phyloP scores from a whole-genome alignment of 108 stramenopile genomes.

The Ochromonas danica region DNA sequence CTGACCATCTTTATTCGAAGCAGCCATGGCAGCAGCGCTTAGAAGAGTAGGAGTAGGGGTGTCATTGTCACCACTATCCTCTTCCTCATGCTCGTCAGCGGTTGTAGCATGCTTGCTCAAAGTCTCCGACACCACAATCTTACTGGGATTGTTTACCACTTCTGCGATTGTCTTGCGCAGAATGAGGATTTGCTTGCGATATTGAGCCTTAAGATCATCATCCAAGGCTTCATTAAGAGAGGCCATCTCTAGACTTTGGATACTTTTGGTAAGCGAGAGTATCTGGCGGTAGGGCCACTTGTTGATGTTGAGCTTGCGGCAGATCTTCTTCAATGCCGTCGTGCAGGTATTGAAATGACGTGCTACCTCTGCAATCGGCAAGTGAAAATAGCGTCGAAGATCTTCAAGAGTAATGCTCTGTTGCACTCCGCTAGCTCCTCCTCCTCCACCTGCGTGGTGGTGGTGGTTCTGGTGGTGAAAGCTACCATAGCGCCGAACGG shows the following conservation, averaged over 20 bases:
- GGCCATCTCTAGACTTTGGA: constrained; percentile 29
- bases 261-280: background rate
- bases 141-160: constrained; percentile 6
- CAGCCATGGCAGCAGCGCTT: background rate
- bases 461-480: no score
- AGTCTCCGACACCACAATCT: no score
- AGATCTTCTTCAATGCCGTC: constrained; percentile 35
- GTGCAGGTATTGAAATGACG: constrained; percentile 19
- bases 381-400: constrained; percentile 23
- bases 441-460: background rate
- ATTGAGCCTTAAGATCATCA: background rate
- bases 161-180: constrained; percentile 1
- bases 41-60: background rate
- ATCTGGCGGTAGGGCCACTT: constrained; percentile 37
- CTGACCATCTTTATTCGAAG: background rate
- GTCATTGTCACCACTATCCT: background rate
- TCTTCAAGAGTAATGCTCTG: constrained; percentile 18
- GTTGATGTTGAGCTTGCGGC: constrained; percentile 11
- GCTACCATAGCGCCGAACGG: background rate
- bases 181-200: background rate
- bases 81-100: no score
- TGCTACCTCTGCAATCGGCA: constrained; percentile 32
- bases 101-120: no score
- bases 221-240: constrained; percentile 3
- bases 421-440: background rate